These are phyloP conservation scores for Chimonanthus praecox DNA, from an alignment of 164 flowering plant species.

Conservation along the genomic window DNA sequence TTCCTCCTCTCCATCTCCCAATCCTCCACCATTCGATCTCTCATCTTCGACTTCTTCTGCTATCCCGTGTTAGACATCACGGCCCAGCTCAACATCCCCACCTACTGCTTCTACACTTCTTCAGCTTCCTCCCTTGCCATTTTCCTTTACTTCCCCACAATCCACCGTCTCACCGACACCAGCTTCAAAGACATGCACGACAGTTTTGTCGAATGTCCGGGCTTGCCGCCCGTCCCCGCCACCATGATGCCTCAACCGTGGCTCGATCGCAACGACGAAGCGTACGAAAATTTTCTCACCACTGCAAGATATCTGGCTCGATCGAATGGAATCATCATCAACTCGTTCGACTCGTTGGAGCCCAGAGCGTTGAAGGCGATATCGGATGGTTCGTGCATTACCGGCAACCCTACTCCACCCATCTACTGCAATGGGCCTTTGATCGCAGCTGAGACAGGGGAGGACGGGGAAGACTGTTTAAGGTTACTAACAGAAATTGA, in stretches of 20 bases:
- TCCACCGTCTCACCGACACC: constrained; percentile 3
- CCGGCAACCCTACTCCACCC: constrained; percentile 11
- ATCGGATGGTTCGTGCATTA: constrained; percentile 2
- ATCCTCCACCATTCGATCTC: constrained; percentile 11
- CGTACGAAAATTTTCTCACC: constrained; percentile 9
- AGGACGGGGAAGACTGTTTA: constrained; percentile 17
- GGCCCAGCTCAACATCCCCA: constrained; percentile 18
- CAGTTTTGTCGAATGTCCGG: constrained; percentile 13
- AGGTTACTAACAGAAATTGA: too few relatives aligned
- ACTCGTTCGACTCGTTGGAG: constrained; percentile 27
- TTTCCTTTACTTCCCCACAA: constrained; percentile 16
- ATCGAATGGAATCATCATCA: constrained; percentile 23
- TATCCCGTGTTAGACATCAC: constrained; percentile 16
- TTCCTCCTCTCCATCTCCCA: constrained; percentile 14
- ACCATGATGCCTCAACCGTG: constrained; percentile 14
- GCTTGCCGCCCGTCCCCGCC: constrained; percentile 16
- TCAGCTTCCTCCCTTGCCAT: constrained; percentile 6
- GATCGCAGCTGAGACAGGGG: constrained; percentile 10
- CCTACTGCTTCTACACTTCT: constrained; percentile 22
- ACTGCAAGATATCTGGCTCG: not conserved
- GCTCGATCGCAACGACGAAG: constrained; percentile 12
- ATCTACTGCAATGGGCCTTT: constrained; percentile 25
- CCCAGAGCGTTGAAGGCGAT: constrained; percentile 17
- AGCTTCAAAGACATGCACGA: constrained; percentile 8
- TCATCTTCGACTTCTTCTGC: constrained; percentile 38